Conservation (phyloP, 176 grass and related monocot genomes). For the Eragrostis nindensis region DNA sequence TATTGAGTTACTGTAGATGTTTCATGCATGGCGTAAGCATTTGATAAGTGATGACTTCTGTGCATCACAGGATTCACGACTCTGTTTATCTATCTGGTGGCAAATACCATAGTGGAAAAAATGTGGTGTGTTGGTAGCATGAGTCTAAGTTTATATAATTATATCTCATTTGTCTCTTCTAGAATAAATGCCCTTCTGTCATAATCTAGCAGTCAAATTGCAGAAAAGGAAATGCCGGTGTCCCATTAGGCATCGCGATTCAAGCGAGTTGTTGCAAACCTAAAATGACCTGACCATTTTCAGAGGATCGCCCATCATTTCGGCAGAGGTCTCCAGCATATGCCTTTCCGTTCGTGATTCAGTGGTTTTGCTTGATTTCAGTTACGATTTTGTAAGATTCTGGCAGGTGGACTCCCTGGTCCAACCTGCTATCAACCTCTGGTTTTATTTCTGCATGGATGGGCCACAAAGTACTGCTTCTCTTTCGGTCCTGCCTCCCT, state of each 20-base stretch:
- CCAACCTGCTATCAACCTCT: conserved; percentile 41
- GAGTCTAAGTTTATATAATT: background rate
- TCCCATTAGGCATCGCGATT: background rate
- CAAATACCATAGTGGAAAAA: background rate
- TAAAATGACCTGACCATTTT: conserved; percentile 8
- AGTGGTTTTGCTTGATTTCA: conserved; percentile 25
- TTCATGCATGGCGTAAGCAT: background rate
- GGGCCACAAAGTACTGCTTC: background rate
- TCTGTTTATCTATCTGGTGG: background rate
- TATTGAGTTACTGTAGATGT: background rate
- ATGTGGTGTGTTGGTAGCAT: background rate
- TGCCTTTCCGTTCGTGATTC: conserved; percentile 2
- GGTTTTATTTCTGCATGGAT: conserved; percentile 29
- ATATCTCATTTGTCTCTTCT: background rate
- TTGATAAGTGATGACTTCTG: background rate
- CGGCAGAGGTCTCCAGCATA: conserved; percentile 11
- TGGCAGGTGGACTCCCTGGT: conserved; percentile 17
- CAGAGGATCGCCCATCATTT: background rate
- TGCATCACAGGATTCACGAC: background rate
- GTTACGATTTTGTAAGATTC: conserved; percentile 22
- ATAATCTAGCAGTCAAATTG: background rate
- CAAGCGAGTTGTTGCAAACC: background rate
- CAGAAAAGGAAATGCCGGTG: background rate
- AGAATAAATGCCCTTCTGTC: background rate
- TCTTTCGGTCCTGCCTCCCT: background rate